A percentile compares a stretch with the other conserved stretches of the same genome.
Evolutionary conservation across 2,329 filamentous ascomycete species (phyloP).

Genomic region (Calonectria montana): DNA sequence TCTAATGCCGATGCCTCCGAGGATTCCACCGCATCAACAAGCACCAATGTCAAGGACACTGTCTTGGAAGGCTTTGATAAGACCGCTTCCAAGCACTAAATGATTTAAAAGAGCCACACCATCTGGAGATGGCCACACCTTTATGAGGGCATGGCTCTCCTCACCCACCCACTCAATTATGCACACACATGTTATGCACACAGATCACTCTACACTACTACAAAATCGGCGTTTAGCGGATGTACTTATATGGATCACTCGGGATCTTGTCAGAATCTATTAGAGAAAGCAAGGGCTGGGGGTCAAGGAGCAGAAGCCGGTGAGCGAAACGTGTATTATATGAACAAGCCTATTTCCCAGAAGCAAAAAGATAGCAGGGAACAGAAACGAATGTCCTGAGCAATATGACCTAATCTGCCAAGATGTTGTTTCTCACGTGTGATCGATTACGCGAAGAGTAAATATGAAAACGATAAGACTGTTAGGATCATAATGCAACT

Average conservation of each 20-base stretch:
- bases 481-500: neutral
- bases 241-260: constrained; percentile 42
- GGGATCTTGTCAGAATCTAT: constrained; percentile 30
- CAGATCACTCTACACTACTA: constrained; percentile 37
- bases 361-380: constrained; percentile 28
- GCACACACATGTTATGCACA: constrained; percentile 27
- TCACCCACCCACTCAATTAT: constrained; percentile 28
- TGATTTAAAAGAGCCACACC: neutral
- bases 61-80: constrained; percentile 55
- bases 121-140: neutral
- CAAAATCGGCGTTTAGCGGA: constrained; percentile 44
- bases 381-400: constrained; percentile 17
- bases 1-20: constrained; percentile 32
- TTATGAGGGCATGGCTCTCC: constrained; percentile 13
- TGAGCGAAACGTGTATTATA: constrained; percentile 39
- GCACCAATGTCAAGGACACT: constrained; percentile 50
- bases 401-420: constrained; percentile 6
- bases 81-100: constrained; percentile 47
- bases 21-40: constrained; percentile 29
- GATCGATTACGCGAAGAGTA: neutral
- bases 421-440: neutral
- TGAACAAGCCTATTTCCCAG: constrained; percentile 25
- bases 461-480: neutral
- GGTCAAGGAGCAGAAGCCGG: constrained; percentile 8
- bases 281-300: constrained; percentile 14